Conservation (phyloP, 1,139 yeast species). For the Blastobotrys elegans region DNA sequence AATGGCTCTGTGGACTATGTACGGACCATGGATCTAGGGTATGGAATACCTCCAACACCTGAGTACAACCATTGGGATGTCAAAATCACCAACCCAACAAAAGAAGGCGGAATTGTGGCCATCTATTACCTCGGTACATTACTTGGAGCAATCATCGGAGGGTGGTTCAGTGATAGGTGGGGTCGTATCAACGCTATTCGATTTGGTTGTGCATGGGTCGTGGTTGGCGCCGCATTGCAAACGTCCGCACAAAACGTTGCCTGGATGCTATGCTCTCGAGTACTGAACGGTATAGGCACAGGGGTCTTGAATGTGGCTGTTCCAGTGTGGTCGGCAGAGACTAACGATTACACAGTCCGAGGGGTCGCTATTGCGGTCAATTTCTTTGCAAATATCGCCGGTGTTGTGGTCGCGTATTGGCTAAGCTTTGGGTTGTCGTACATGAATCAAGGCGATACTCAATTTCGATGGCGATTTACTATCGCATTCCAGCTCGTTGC, state of each 20-base stretch:
- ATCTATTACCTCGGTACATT: slow-evolving; percentile 38
- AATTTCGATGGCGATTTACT: slow-evolving; percentile 31
- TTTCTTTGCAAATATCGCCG: slow-evolving; percentile 30
- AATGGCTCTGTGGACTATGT: slow-evolving; percentile 39
- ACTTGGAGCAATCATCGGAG: slow-evolving; percentile 34
- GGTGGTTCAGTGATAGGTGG: slow-evolving; percentile 26
- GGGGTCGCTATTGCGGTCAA: slow-evolving; percentile 59
- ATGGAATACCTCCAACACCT: slow-evolving; percentile 17
- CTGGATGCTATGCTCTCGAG: slow-evolving; percentile 44
- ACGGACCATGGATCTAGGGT: slow-evolving; percentile 31
- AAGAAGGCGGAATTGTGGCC: slow-evolving; percentile 42
- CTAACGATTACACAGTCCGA: slow-evolving; percentile 49
- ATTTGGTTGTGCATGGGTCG: slow-evolving; percentile 30
- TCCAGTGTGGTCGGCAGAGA: slow-evolving; percentile 54
- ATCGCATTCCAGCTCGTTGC: slow-evolving; percentile 29
- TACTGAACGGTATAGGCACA: slow-evolving; percentile 53
- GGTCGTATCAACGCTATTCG: slow-evolving; percentile 33
- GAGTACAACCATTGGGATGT: slow-evolving; percentile 27
- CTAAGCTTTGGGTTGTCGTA: slow-evolving; percentile 68
- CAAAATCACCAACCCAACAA: slow-evolving; percentile 33
- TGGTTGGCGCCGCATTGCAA: slow-evolving; percentile 35
- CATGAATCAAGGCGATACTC: slow-evolving; percentile 31
- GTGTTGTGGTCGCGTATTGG: slow-evolving; percentile 78
- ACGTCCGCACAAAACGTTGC: slow-evolving; percentile 29
- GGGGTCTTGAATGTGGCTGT: slow-evolving; percentile 58